These are phyloP conservation scores for Monosporascus ibericus DNA, from an alignment of 2,329 filamentous ascomycete species.

Conservation along the genomic window DNA sequence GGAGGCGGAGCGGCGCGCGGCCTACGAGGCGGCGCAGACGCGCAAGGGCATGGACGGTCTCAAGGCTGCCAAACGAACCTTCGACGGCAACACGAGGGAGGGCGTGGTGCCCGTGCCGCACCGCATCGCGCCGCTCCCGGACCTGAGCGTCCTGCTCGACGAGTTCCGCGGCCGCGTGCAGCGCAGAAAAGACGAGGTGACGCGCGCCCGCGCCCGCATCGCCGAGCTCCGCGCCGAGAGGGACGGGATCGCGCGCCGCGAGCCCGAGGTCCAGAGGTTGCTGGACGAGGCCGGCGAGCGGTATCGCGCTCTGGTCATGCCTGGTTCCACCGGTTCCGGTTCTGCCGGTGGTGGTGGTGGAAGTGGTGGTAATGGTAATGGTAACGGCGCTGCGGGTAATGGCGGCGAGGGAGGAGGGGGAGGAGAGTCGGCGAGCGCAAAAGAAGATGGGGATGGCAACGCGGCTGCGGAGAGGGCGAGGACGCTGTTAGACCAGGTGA, in stretches of 20 bases:
- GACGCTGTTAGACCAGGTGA: conserved; percentile 20
- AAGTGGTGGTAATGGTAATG: not conserved
- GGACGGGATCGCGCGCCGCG: conserved; percentile 56
- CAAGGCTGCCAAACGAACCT: conserved; percentile 32
- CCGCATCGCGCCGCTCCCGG: conserved; percentile 72
- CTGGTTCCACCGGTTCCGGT: conserved; percentile 1
- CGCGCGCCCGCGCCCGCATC: conserved; percentile 46
- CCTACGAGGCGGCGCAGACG: conserved; percentile 83
- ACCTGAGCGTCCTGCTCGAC: conserved; percentile 62
- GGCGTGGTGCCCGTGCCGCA: conserved; percentile 55
- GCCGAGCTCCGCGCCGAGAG: conserved; percentile 57
- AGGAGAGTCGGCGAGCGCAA: not conserved
- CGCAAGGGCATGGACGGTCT: conserved; percentile 77
- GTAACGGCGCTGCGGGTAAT: not conserved
- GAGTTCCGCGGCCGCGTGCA: conserved; percentile 54
- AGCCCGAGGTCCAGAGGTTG: conserved; percentile 73
- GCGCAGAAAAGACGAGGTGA: conserved; percentile 53
- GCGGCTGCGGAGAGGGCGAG: conserved; percentile 15
- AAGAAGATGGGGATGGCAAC: not conserved
- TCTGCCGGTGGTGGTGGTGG: not conserved
- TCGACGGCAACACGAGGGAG: conserved; percentile 19
- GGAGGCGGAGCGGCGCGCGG: conserved; percentile 65
- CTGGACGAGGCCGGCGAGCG: conserved; percentile 74
- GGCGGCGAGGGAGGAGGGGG: not conserved
- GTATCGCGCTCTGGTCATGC: conserved; percentile 41